Evolutionary conservation across 2,329 filamentous ascomycete genomes (phyloP).

Genomic region (Botryotinia globosa): DNA sequence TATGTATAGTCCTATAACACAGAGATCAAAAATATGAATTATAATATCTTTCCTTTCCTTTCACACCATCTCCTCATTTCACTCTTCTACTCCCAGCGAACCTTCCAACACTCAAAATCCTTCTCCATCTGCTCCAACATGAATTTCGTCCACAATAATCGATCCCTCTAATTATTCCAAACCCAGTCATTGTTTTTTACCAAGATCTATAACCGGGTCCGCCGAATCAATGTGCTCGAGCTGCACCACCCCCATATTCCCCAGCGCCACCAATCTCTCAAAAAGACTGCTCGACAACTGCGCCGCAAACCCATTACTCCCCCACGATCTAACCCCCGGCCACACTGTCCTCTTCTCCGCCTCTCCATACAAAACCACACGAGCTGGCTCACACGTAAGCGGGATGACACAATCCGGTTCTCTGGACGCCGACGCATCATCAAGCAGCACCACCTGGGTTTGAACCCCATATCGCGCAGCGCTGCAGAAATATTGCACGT

Average conservation of each 20-base stretch:
- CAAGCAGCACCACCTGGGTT: not conserved
- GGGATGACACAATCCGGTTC: not conserved
- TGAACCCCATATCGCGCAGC: not conserved
- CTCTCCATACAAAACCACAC: not conserved
- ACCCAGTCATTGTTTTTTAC: too few species aligned
- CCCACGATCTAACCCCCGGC: not conserved
- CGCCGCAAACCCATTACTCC: not conserved
- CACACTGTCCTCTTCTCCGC: fast-evolving
- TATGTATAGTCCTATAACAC: not conserved
- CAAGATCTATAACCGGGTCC: too few species aligned
- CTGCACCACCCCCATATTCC: not conserved
- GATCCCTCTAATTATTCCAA: too few species aligned
- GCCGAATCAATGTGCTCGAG: too few species aligned
- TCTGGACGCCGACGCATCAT: not conserved
- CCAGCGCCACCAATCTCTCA: not conserved
- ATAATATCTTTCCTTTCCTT: not conserved
- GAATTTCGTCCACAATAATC: too few species aligned
- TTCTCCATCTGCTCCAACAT: too few species aligned
- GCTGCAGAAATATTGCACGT: not conserved
- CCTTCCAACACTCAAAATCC: too few species aligned
- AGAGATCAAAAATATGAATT: not conserved
- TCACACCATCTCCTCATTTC: too few species aligned
- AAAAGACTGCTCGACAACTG: not conserved
- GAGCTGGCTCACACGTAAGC: not conserved
- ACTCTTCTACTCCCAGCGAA: too few species aligned